A percentile compares a stretch with the other conserved stretches of the same genome.
These are phyloP conservation scores for Misopates orontium DNA, from an alignment of 257 asterid genomes.

Conservation along the genomic window DNA sequence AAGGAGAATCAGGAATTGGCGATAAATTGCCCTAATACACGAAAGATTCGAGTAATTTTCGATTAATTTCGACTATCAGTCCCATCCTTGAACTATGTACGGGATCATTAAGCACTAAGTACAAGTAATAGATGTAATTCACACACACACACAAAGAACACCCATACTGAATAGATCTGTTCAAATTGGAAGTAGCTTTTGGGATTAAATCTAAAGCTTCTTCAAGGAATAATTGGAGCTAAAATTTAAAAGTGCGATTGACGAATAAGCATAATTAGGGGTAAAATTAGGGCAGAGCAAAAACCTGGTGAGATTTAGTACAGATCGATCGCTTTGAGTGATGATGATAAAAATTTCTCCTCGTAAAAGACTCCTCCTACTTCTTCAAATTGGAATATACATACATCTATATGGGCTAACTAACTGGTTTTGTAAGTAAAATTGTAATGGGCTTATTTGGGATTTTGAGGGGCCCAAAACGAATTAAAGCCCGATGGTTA, in stretches of 20 bases:
- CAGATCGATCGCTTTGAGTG: conserved; percentile 4
- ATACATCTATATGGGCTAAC: not conserved
- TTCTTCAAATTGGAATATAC: not conserved
- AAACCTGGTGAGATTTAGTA: conserved; percentile 15
- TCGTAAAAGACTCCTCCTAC: conserved; percentile 9
- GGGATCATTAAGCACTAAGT: too few species aligned
- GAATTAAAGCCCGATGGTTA: not conserved
- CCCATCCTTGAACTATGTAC: conserved; percentile 4
- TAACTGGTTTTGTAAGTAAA: not conserved
- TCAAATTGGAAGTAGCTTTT: not conserved
- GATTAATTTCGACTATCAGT: not conserved
- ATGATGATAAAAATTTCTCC: not conserved
- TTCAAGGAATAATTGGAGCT: conserved; percentile 1
- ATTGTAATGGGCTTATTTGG: not conserved
- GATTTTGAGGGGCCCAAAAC: conserved; percentile 9
- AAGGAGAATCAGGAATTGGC: too few species aligned
- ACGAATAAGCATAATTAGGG: not conserved
- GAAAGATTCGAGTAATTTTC: conserved; percentile 15
- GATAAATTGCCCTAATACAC: too few species aligned
- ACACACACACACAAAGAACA: too few species aligned
- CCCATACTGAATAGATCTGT: too few species aligned
- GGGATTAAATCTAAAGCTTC: not conserved
- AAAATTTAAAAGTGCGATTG: not conserved
- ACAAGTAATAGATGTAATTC: too few species aligned
- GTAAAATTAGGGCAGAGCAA: conserved; percentile 1